Percentiles rank a stretch among this genome's conserved stretches.
phyloP scores from a whole-genome alignment of 2,329 filamentous ascomycete genomes.

The Diaporthe vexans region DNA sequence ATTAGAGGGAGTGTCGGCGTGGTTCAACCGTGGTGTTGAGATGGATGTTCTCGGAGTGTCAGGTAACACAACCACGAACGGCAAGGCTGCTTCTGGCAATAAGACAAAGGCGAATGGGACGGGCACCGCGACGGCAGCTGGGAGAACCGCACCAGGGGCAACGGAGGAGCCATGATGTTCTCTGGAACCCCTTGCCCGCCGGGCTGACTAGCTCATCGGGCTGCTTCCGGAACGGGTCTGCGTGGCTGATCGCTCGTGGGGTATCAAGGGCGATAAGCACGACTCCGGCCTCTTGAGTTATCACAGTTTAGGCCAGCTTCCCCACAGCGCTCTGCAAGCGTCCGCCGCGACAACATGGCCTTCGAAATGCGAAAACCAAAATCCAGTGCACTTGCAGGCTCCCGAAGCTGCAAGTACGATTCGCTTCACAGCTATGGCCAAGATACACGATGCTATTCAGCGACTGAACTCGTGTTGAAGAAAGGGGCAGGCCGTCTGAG shows the following conservation, averaged over 20 bases:
- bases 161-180: conserved; percentile 21
- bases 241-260: neutral
- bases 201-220: neutral
- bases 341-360: neutral
- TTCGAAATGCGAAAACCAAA: neutral
- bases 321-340: neutral
- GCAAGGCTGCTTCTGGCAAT: neutral
- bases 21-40: conserved; percentile 85
- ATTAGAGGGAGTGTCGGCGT: conserved; percentile 86
- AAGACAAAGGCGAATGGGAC: conserved; percentile 20
- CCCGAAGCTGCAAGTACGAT: conserved; percentile 5
- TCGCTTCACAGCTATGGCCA: neutral
- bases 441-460: neutral
- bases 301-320: neutral
- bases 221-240: neutral
- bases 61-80: conserved; percentile 10
- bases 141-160: neutral
- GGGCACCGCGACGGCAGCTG: neutral
- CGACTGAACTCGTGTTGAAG: neutral
- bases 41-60: conserved; percentile 58
- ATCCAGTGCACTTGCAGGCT: neutral
- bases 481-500: neutral
- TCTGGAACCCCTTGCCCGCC: neutral
- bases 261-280: neutral
- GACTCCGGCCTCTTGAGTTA: neutral